Percentiles rank a stretch among this genome's conserved stretches.
phyloP scores from a whole-genome alignment of 2,329 filamentous ascomycete species.

The Scedosporium dehoogii region DNA sequence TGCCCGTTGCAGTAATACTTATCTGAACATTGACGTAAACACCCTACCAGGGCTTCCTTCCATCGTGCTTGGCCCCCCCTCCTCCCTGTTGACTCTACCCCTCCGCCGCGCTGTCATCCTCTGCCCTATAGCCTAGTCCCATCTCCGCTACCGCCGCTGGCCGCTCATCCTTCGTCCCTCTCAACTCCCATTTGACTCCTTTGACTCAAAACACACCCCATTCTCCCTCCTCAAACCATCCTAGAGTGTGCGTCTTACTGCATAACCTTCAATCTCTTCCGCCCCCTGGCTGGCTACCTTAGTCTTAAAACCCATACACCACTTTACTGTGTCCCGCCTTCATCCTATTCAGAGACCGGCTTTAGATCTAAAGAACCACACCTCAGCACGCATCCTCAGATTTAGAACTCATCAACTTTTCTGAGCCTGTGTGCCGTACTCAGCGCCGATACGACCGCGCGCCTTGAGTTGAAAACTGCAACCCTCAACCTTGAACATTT shows the following conservation, averaged over 20 bases:
- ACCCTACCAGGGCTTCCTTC: neutral
- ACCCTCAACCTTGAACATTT: too few species aligned
- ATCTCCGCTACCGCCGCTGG: neutral
- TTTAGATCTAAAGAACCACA: neutral
- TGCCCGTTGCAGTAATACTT: neutral
- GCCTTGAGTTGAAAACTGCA: too few species aligned
- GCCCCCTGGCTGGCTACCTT: neutral
- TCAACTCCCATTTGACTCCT: neutral
- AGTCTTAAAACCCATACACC: neutral
- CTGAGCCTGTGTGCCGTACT: too few species aligned
- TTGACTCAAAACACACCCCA: neutral
- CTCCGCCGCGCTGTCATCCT: neutral
- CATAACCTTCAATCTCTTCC: neutral
- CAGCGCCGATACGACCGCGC: too few species aligned
- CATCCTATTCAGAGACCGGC: neutral
- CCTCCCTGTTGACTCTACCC: neutral
- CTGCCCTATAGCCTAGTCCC: neutral
- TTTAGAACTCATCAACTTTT: too few species aligned
- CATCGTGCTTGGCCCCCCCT: neutral
- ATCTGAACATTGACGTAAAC: neutral
- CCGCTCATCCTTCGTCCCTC: neutral
- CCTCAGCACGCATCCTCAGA: too few species aligned
- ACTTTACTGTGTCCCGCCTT: neutral
- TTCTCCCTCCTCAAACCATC: neutral
- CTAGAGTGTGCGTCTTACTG: neutral